phyloP scores from a whole-genome alignment of 768 basidiomycete species.

The Tylopilus balloui region DNA sequence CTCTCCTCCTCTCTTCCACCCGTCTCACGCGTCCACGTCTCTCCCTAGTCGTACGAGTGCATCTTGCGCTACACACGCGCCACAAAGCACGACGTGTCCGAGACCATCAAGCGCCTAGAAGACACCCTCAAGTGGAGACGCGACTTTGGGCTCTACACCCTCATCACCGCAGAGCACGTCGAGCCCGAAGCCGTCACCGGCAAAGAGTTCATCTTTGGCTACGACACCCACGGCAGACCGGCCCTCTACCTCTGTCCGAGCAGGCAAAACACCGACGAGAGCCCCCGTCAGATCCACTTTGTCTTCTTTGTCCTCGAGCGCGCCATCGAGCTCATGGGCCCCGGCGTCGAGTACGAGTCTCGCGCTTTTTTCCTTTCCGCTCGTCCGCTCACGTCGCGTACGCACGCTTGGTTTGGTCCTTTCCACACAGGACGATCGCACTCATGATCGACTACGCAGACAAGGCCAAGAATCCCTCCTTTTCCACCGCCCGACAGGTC shows the following conservation, averaged over 20 bases:
- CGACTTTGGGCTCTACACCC: slow-evolving; percentile 68
- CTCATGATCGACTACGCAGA: slow-evolving; percentile 79
- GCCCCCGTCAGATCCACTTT: slow-evolving; percentile 64
- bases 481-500: slow-evolving; percentile 37
- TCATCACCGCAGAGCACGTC: slow-evolving; percentile 55
- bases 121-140: slow-evolving; percentile 75
- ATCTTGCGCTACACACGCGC: slow-evolving; percentile 75
- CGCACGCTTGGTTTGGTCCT: not conserved
- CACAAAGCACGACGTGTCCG: slow-evolving; percentile 62
- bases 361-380: not conserved
- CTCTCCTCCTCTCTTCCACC: not conserved
- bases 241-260: slow-evolving; percentile 63
- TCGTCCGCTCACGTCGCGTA: not conserved
- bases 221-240: slow-evolving; percentile 61
- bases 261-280: slow-evolving; percentile 75
- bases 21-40: not conserved
- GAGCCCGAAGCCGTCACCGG: slow-evolving; percentile 81
- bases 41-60: slow-evolving; percentile 57
- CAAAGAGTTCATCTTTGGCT: slow-evolving; percentile 76
- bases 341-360: slow-evolving; percentile 71
- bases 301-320: slow-evolving; percentile 78
- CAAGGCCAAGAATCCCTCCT: slow-evolving; percentile 53
- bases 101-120: slow-evolving; percentile 62
- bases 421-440: slow-evolving; percentile 54
- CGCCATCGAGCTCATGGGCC: slow-evolving; percentile 68